Conservation (phyloP, 2,329 filamentous ascomycete species). For the Colletotrichum theobromicola region DNA sequence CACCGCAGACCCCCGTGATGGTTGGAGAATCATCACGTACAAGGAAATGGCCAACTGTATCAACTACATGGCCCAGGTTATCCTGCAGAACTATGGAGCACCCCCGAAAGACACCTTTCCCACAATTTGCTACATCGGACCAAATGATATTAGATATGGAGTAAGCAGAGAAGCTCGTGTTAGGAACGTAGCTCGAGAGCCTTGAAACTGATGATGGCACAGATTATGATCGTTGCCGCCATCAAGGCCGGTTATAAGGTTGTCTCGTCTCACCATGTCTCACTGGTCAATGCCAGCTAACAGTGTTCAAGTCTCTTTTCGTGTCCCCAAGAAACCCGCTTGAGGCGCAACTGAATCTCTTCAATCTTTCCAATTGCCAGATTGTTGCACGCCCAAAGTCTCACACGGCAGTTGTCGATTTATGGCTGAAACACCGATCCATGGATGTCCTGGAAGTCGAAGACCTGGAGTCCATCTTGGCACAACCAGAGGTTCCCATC, state of each 20-base stretch:
- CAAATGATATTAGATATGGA: constrained; percentile 43
- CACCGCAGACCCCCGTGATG: constrained; percentile 40
- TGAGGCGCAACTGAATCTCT: constrained; percentile 50
- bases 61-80: constrained; percentile 39
- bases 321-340: constrained; percentile 51
- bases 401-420: constrained; percentile 33
- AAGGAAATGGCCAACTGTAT: constrained; percentile 42
- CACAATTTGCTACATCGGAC: constrained; percentile 51
- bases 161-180: not conserved
- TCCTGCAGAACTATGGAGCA: constrained; percentile 32
- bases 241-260: constrained; percentile 39
- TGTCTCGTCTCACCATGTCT: not conserved
- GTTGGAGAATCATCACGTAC: constrained; percentile 43
- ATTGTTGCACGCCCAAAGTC: constrained; percentile 37
- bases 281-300: constrained; percentile 33
- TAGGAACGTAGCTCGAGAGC: not conserved
- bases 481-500: constrained; percentile 33
- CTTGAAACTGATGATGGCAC: not conserved
- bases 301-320: constrained; percentile 39
- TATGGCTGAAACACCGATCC: constrained; percentile 40
- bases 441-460: constrained; percentile 42
- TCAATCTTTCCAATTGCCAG: constrained; percentile 48
- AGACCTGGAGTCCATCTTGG: constrained; percentile 37
- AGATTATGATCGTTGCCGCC: constrained; percentile 38
- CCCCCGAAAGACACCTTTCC: constrained; percentile 32